Evolutionary conservation across 495 filamentous ascomycete species (phyloP), one percentile per base, ranked within the genome.

Genomic region (Neurospora sp.): DNA sequence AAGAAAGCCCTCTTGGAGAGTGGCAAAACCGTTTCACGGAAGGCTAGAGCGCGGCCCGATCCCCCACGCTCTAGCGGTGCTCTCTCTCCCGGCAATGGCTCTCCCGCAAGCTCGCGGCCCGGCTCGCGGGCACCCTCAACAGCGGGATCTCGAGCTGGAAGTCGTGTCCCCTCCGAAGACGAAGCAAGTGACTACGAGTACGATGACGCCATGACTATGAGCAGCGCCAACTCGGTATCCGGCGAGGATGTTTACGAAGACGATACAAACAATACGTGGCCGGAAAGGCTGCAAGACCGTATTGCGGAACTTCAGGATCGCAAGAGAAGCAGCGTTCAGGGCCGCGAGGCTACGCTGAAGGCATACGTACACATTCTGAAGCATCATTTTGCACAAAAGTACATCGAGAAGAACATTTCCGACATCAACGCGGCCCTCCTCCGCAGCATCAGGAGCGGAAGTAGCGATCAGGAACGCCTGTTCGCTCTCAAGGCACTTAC

Each of bases 11-110:
- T 85, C 37, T 86, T 93, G 34, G 92, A 94, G 85, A 92, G 91
- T 83, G 90, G 90, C 80, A 99, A 99, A 85, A 99, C 95, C 42
- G 86, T 96, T 70, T 98, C 96, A 42, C 90, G 91, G 79, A 97
- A 97, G 83, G 94, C 94, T 8, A 90, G 89, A 70, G 92, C 92
- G 17, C 87, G 89, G 69, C 87, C 89, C 69, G 89, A 89, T 13
- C 92, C 93, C 2, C 86, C 87, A 19, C 85, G 88, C 38, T 88
- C 86, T 4, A 94, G 84, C 0, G 80, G 78, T 5, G 78, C 76
- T 48, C 79, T 78, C 39, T 81, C 84, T 0, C 80, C 81, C 54
- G 54, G 54, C 11, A 74, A 74, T 73, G 75, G 72, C 21, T 82
- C 81, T 3, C 79, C 79, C 1, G 73, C 40, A 4, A 72, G 69